Percentiles rank a stretch among this genome's conserved stretches.
Evolutionary conservation across 352 stramenopile genomes (phyloP).

Genomic region (Phytophthora agathidicida): DNA sequence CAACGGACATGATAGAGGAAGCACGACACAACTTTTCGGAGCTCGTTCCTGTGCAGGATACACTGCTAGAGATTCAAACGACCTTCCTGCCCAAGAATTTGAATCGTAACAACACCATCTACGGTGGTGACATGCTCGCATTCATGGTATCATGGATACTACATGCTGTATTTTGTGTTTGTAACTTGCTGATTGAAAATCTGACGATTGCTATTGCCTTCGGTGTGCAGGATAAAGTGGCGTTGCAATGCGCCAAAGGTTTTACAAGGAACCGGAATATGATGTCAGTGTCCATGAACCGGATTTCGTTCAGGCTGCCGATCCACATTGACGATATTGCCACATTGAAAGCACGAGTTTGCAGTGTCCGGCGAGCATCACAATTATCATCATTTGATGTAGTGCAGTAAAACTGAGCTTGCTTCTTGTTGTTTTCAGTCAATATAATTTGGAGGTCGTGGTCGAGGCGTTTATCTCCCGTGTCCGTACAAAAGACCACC

Average conservation of each 20-base stretch:
- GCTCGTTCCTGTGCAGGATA: conserved; percentile 56
- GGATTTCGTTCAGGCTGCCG: conserved; percentile 72
- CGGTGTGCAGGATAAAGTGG: conserved; percentile 49
- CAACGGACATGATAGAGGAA: conserved; percentile 60
- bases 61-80: conserved; percentile 67
- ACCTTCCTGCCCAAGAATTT: conserved; percentile 74
- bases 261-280: conserved; percentile 74
- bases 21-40: conserved; percentile 32
- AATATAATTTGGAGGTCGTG: conserved; percentile 62
- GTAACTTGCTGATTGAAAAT: no score
- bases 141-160: conserved; percentile 49
- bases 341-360: conserved; percentile 60
- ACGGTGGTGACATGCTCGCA: conserved; percentile 61
- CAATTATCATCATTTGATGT: not conserved
- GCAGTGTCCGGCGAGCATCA: conserved; percentile 49
- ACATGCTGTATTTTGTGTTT: no score
- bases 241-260: conserved; percentile 61
- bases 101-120: conserved; percentile 77
- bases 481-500: conserved; percentile 29
- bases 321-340: conserved; percentile 66
- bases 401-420: no score
- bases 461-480: conserved; percentile 71
- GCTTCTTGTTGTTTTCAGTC: conserved; percentile 32
- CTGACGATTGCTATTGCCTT: not conserved
- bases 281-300: conserved; percentile 68